A percentile compares a stretch with the other conserved stretches of the same genome.
These are phyloP conservation scores for Aspergillus cristatus DNA, from an alignment of 495 filamentous ascomycete species.

Conservation along the genomic window DNA sequence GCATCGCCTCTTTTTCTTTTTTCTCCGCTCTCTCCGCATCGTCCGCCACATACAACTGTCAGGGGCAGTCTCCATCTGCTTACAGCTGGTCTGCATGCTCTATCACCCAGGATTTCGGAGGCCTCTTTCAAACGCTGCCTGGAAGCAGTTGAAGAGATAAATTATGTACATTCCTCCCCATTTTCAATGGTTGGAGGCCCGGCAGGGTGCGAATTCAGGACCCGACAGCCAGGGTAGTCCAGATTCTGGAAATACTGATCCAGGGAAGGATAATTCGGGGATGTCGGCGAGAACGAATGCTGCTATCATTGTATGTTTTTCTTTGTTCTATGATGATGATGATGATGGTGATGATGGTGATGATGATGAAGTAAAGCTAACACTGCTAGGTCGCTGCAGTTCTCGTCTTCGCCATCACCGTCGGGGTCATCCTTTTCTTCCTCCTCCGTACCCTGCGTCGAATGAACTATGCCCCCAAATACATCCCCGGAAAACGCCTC, in stretches of 20 bases:
- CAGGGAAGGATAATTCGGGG: no score
- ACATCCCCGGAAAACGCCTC: conserved; percentile 46
- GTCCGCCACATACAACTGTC: no score
- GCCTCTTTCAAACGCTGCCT: conserved; percentile 4
- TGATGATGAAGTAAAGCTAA: no score
- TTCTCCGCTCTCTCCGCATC: no score
- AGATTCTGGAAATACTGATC: no score
- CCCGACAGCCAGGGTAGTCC: background rate
- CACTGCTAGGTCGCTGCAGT: conserved; percentile 20
- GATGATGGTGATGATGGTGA: no score
- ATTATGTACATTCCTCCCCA: conserved; percentile 16
- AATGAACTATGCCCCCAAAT: conserved; percentile 43
- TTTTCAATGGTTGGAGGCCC: conserved; percentile 7
- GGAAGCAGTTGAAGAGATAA: background rate
- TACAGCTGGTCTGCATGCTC: conserved; percentile 8
- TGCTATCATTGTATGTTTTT: conserved; percentile 15
- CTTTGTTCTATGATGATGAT: background rate
- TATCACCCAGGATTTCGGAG: conserved; percentile 1
- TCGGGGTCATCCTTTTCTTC: conserved; percentile 35
- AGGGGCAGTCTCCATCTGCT: no score
- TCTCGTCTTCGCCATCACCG: conserved; percentile 29
- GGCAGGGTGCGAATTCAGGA: conserved; percentile 7
- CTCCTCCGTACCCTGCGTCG: conserved; percentile 39
- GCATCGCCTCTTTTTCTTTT: no score
- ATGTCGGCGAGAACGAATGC: conserved; percentile 12